phyloP scores from a whole-genome alignment of 75 land plant species.

The Selaginella moellendorffii region DNA sequence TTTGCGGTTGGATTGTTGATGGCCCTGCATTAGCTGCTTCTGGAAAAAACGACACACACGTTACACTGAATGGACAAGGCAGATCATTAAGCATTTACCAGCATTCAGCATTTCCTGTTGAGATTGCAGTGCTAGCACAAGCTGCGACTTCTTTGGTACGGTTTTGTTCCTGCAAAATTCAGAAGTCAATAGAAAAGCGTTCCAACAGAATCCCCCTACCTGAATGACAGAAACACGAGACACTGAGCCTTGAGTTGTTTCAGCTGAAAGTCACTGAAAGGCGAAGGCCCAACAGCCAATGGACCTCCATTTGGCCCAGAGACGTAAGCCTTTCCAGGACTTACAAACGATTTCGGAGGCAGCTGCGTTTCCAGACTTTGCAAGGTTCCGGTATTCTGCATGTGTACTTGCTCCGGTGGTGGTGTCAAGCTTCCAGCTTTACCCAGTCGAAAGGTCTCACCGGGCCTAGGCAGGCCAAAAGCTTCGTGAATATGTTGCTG shows the following conservation, averaged over 20 bases:
- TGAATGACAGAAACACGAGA: conserved; percentile 82
- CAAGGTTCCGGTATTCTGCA: background rate
- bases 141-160: conserved; percentile 44
- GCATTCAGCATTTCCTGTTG: background rate
- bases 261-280: conserved; percentile 86
- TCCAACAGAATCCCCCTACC: conserved; percentile 26
- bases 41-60: background rate
- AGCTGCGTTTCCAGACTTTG: conserved; percentile 4
- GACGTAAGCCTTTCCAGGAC: background rate
- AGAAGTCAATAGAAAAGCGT: conserved; percentile 7
- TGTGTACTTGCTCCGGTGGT: background rate
- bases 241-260: conserved; percentile 97
- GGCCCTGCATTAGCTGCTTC: background rate
- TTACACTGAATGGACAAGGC: background rate
- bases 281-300: conserved; percentile 14
- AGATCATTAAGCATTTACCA: background rate
- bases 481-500: background rate
- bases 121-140: conserved; percentile 46
- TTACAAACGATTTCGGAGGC: conserved; percentile 11
- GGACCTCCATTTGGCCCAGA: background rate
- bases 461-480: background rate
- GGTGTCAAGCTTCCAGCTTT: background rate
- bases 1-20: background rate
- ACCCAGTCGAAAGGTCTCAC: background rate
- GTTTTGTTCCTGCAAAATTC: conserved; percentile 3